A percentile compares a stretch with the other conserved stretches of the same genome.
phyloP scores from a whole-genome alignment of 2,329 filamentous ascomycete species.

The Clarireedia hainanense region DNA sequence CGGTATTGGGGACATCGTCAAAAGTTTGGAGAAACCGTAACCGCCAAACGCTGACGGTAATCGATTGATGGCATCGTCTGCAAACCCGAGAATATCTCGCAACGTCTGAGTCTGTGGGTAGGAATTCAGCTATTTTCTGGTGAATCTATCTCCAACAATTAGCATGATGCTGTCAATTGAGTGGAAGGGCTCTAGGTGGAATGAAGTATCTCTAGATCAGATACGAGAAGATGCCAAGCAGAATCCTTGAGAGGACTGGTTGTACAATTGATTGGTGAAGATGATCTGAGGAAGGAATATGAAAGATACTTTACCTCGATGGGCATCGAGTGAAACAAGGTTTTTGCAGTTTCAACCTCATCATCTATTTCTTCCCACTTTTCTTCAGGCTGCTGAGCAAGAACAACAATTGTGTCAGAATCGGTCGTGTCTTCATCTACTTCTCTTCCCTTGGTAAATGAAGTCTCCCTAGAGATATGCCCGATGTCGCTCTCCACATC shows the following conservation, averaged over 20 bases:
- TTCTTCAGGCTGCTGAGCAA: neutral
- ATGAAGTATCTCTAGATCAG: no score
- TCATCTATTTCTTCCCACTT: neutral
- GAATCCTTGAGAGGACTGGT: neutral
- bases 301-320: constrained; percentile 1
- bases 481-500: no score
- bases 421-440: neutral
- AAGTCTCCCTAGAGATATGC: no score
- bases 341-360: neutral
- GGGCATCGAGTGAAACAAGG: neutral
- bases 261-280: no score
- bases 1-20: constrained; percentile 28
- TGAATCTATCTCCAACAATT: constrained; percentile 20
- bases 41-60: constrained; percentile 40
- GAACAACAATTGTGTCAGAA: neutral
- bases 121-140: constrained; percentile 22
- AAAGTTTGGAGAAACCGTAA: constrained; percentile 35
- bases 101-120: constrained; percentile 35
- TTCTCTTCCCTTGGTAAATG: neutral
- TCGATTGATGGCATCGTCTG: constrained; percentile 30
- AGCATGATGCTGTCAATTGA: neutral
- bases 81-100: constrained; percentile 34
- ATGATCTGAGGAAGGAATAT: neutral
- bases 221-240: no score
- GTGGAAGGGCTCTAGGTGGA: neutral